Percentiles rank a stretch among this genome's conserved stretches.
Evolutionary conservation across 2,329 filamentous ascomycete species (phyloP).

Genomic region (Nannizziopsis arthrosporioides): DNA sequence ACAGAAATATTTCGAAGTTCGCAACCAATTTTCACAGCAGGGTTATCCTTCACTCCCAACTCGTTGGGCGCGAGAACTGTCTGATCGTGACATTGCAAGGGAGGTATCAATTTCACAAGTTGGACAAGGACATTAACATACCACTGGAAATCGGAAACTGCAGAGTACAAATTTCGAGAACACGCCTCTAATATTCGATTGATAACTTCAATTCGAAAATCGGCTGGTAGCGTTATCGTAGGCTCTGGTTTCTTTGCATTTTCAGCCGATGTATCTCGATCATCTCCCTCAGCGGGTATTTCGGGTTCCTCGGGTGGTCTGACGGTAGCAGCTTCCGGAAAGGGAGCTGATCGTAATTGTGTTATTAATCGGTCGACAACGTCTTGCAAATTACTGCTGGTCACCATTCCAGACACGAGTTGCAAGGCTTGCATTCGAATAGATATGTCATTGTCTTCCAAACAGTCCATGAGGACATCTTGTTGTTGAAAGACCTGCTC

Average conservation of each 20-base stretch:
- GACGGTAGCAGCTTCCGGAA: conserved; percentile 39
- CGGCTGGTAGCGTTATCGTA: conserved; percentile 60
- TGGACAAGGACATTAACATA: conserved; percentile 85
- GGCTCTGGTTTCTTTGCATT: conserved; percentile 41
- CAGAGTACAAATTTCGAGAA: conserved; percentile 73
- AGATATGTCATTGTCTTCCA: conserved; percentile 90
- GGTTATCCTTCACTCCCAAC: conserved; percentile 16
- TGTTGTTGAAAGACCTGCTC: conserved; percentile 83
- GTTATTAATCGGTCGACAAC: conserved; percentile 80
- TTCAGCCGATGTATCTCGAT: conserved; percentile 44
- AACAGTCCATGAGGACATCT: conserved; percentile 90
- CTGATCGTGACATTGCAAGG: conserved; percentile 16
- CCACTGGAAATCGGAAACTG: conserved; percentile 89
- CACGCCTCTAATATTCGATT: conserved; percentile 78
- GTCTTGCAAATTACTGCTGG: conserved; percentile 66
- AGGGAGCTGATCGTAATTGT: conserved; percentile 60
- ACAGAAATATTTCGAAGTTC: conserved; percentile 86
- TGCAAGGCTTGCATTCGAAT: conserved; percentile 89
- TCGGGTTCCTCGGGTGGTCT: conserved; percentile 31
- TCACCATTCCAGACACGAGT: conserved; percentile 87
- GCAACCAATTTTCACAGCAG: conserved; percentile 51
- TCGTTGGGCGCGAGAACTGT: conserved; percentile 14
- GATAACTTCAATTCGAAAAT: conserved; percentile 77
- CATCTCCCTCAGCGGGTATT: conserved; percentile 45
- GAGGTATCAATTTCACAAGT: conserved; percentile 54